Base-by-base conservation (phyloP, 768 basidiomycete genomes). In the Boletus huronensis region DNA sequence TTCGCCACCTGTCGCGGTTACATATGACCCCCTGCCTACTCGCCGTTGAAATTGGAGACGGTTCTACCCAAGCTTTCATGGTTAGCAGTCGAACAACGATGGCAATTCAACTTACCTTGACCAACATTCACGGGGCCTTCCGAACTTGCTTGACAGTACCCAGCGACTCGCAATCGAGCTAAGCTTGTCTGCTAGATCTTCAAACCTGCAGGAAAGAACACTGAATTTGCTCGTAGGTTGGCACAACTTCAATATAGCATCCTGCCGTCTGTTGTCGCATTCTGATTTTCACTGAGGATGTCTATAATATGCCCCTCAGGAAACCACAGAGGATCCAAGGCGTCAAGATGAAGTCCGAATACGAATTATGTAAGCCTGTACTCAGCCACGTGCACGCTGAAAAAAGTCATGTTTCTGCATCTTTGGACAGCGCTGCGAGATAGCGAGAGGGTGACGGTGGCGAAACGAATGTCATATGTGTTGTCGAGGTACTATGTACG, bases 281-380 rank as follows among this genome's bases (percentile, higher is more conserved):
- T 45, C 13, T 19, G 13, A 14, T 45, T 21, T 5, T n/a, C n/a
- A 19, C 19, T 45, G 21, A 3, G 7, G 5, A 9, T 14, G 13
- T 2, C 5, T 19, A 14, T 21, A n/a, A n/a, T n/a, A n/a, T 5
- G 0, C 19, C 14, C 13, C 3, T 19, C 13, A 1, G 28, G 19
- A 21, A 9, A 14, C 19, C 8, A 19, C 28, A 7, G 6, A 13
- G 19, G 38, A 39, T 19, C n/a, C 36, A 21, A 6, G 6, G 11
- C 10, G 42, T 43, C 17, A 7, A 28, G 6, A 44, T 10, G 17
- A 11, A 26, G 17, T 26, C 13, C 7, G 34, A 17, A 35, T 35
- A 11, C 7, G 34, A 7, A 16, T 35, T 35, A 17, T 35, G 34
- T 6, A 35, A 35, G 17, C 34, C 16, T 7, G 14, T n/a, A n/a